phyloP scores from a whole-genome alignment of 177 flowering plant genomes.

The Vitis hybrid region DNA sequence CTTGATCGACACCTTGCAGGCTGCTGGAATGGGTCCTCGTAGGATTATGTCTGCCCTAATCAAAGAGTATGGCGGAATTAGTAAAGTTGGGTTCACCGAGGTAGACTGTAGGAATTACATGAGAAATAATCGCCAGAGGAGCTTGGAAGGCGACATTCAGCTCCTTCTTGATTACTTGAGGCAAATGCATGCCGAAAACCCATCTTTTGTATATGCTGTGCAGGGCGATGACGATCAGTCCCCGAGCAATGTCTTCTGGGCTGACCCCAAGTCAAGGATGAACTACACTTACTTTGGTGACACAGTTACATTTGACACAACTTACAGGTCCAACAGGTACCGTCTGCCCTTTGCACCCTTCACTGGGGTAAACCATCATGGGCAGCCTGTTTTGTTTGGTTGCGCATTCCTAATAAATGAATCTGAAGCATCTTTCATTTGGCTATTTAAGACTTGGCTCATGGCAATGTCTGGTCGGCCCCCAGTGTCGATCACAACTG shows the following conservation, averaged over 20 bases:
- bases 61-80: constrained; percentile 64
- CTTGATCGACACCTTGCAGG: constrained; percentile 68
- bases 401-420: constrained; percentile 58
- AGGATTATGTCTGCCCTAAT: constrained; percentile 65
- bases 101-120: constrained; percentile 71
- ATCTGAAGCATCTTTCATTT: constrained; percentile 47
- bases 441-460: constrained; percentile 62
- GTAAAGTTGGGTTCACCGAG: constrained; percentile 73
- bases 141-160: constrained; percentile 71
- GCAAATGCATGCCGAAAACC: constrained; percentile 50
- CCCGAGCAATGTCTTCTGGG: constrained; percentile 71
- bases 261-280: constrained; percentile 60
- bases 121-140: constrained; percentile 57
- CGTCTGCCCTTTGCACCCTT: constrained; percentile 62
- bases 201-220: constrained; percentile 64
- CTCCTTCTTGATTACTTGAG: constrained; percentile 52
- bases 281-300: constrained; percentile 74
- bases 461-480: constrained; percentile 54
- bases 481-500: constrained; percentile 65
- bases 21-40: constrained; percentile 71
- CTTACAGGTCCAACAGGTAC: constrained; percentile 58
- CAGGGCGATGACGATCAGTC: constrained; percentile 64
- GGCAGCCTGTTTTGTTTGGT: constrained; percentile 62
- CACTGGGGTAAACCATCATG: constrained; percentile 62
- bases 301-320: constrained; percentile 58